Evolutionary conservation across 2,329 filamentous ascomycete species (phyloP).

Genomic region (Fusarium phyllophilum): DNA sequence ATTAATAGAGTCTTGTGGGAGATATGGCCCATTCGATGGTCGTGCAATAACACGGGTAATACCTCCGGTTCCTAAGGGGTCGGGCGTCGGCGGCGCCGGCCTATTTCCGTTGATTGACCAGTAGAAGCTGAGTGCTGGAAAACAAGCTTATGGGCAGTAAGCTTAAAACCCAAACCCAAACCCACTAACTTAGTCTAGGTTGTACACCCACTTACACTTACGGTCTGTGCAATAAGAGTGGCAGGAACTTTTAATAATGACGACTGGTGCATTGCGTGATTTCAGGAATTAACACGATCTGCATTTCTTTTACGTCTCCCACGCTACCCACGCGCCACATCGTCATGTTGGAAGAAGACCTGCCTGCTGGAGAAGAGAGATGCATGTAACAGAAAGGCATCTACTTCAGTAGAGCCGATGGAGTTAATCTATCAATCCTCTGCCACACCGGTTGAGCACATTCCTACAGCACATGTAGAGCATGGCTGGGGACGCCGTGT

Average conservation of each 20-base stretch:
- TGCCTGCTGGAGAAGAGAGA: neutral
- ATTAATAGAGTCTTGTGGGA: neutral
- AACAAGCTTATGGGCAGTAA: conserved; percentile 29
- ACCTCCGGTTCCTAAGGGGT: neutral
- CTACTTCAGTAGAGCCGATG: neutral
- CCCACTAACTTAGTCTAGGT: neutral
- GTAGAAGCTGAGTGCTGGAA: conserved; percentile 17
- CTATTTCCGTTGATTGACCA: conserved; percentile 10
- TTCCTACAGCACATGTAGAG: neutral
- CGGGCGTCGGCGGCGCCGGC: conserved; percentile 4
- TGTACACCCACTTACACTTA: neutral
- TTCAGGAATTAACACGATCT: neutral
- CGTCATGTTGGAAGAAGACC: neutral
- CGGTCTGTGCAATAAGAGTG: neutral
- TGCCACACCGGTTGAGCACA: neutral
- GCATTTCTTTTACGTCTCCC: neutral
- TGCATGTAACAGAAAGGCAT: neutral
- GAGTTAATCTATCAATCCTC: neutral
- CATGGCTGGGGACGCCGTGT: conserved; percentile 12
- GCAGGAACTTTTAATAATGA: neutral
- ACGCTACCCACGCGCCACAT: neutral
- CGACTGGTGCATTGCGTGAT: conserved; percentile 17
- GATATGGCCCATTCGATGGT: neutral
- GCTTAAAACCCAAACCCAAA: conserved; percentile 19
- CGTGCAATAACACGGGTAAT: neutral